Percentiles rank a stretch among this genome's conserved stretches.
Conservation (phyloP, 805 yeast species). For the Ogataea angusta region DNA sequence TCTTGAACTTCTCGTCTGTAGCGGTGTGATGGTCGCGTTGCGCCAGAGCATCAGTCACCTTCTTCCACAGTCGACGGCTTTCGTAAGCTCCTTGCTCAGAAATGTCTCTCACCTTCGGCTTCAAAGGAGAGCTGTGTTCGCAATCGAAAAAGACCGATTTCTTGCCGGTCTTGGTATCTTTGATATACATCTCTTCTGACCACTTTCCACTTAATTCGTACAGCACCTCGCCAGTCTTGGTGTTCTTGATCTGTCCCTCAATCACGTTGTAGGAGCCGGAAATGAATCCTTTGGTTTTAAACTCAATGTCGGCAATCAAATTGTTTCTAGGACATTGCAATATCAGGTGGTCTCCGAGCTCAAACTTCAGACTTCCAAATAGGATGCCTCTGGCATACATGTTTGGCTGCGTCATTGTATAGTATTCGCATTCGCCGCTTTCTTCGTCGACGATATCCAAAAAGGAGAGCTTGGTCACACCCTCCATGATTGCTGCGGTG, state of each 20-base stretch:
- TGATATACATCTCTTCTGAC: slow-evolving; percentile 81
- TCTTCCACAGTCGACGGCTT: slow-evolving; percentile 78
- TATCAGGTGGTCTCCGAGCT: slow-evolving; percentile 88
- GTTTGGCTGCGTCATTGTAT: slow-evolving; percentile 90
- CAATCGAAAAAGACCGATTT: slow-evolving; percentile 61
- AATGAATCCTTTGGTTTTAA: slow-evolving; percentile 92
- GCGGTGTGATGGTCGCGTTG: slow-evolving; percentile 76
- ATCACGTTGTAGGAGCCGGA: slow-evolving; percentile 90
- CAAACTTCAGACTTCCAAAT: slow-evolving; percentile 85
- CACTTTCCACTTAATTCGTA: slow-evolving; percentile 85
- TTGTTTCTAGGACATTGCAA: slow-evolving; percentile 60
- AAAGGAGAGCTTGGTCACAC: slow-evolving; percentile 68
- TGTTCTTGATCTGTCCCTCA: slow-evolving; percentile 63
- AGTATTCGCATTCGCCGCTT: slow-evolving; percentile 57
- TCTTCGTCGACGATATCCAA: slow-evolving; percentile 49
- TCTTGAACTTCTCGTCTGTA: slow-evolving; percentile 81
- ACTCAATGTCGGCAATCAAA: slow-evolving; percentile 77
- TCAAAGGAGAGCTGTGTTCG: slow-evolving; percentile 43
- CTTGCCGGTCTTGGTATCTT: slow-evolving; percentile 40
- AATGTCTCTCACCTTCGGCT: slow-evolving; percentile 74
- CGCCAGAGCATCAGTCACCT: slow-evolving; percentile 79
- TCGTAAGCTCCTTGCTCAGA: slow-evolving; percentile 79
- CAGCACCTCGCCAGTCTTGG: slow-evolving; percentile 48
- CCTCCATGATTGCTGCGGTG: slow-evolving; percentile 97
- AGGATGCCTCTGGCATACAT: slow-evolving; percentile 91